Base-by-base conservation (phyloP, 345 rosid species). In the Aquilaria malaccensis region DNA sequence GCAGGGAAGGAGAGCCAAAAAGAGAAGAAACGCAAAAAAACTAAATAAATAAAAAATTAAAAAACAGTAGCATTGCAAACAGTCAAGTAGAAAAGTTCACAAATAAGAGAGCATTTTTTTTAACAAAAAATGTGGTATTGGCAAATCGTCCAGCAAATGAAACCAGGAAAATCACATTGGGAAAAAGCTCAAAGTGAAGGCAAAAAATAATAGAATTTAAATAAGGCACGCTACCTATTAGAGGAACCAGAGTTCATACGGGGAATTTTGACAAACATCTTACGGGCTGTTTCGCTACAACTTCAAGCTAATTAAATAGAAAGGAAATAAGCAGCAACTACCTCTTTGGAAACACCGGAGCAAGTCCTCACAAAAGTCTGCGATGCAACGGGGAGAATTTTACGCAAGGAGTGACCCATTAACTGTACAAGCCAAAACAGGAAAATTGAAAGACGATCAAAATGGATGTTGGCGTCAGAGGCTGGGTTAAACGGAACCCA, bases 291-390 rank as follows among this genome's bases (percentile, higher is more conserved):
- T 6, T 4, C 2, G 29, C 30, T 56, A 11, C 45, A 55, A 14
- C 1, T 56, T 1, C 2, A 11, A 33, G 29, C 0, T 37, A 37
- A 37, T 37, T 5, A 1, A 30, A 30, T 10, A 54, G 11, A 22
- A 29, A 0, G 14, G 0, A 10, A 55, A 14, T 46, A 46, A 43
- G 11, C 47, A 43, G 12, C n/a, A 55, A 48, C 41, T 50, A 55
- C 61, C 55, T 64, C 49, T 13, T 55, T 2, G 15, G 67, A 37
- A 48, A 54, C 60, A 55, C 22, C 47, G 67, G 61, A 55, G 60
- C 30, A 56, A 46, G 60, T 52, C 56, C 61, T 64, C 15, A 31
- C 4, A 43, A 55, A 55, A 2, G 14, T 7, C 11, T 59, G 33
- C 11, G 67, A 31, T n/a, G 54, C 60, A 11, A 60, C 60, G 30